A percentile compares a stretch with the other conserved stretches of the same genome.
phyloP scores from a whole-genome alignment of 169 alveolate species.

The Eimeria falciformis region DNA sequence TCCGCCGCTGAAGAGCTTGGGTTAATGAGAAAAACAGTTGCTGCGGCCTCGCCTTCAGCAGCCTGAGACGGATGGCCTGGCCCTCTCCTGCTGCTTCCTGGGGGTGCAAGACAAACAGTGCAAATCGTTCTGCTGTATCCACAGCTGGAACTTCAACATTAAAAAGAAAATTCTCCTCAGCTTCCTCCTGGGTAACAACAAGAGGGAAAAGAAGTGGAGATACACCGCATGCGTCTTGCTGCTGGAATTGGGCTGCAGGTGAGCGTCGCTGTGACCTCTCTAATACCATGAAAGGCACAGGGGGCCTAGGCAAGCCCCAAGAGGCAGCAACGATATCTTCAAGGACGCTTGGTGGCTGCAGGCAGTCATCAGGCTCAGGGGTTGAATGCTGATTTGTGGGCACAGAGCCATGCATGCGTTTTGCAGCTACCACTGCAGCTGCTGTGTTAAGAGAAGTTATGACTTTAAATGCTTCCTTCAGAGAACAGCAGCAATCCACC shows the following conservation, averaged over 20 bases:
- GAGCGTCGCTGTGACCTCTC: not conserved
- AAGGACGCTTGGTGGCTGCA: not conserved
- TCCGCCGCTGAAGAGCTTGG: constrained; percentile 14
- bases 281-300: not conserved
- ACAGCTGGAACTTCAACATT: not conserved
- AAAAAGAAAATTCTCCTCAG: not conserved
- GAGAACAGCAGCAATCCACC: not conserved
- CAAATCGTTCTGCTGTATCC: not conserved
- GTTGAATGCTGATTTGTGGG: not conserved
- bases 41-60: not conserved
- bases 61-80: not conserved
- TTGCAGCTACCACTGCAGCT: not conserved
- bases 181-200: not conserved
- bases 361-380: not conserved
- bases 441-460: not conserved
- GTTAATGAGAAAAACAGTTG: not conserved
- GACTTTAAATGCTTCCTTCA: not conserved
- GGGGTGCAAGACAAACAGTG: not conserved
- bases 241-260: constrained; percentile 30
- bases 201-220: constrained; percentile 5
- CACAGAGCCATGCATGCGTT: not conserved
- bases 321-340: constrained; percentile 26
- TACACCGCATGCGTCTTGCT: not conserved
- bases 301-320: not conserved
- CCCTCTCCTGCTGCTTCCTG: not conserved